Evolutionary conservation across 129 eudicot genomes (phyloP).

Genomic region (Deinandra increscens): DNA sequence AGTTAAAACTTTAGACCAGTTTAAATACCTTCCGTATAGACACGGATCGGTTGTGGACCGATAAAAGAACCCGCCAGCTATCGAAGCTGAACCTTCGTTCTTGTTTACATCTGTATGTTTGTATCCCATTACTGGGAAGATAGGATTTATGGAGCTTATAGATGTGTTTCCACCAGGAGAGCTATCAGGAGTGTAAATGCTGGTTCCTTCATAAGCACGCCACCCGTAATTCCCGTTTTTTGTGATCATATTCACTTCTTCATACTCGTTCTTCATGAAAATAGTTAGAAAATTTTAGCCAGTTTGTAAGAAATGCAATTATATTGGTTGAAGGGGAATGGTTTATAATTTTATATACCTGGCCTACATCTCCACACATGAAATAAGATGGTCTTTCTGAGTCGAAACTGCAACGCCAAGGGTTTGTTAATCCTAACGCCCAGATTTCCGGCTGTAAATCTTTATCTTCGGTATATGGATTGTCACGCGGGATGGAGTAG

Average conservation of each 20-base stretch:
- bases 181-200: constrained; percentile 43
- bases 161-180: constrained; percentile 77
- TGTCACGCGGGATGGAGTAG: constrained; percentile 81
- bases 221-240: constrained; percentile 84
- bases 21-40: constrained; percentile 74
- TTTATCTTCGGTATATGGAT: constrained; percentile 58
- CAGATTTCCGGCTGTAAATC: constrained; percentile 71
- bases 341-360: constrained; percentile 43
- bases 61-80: constrained; percentile 83
- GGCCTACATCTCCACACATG: constrained; percentile 78
- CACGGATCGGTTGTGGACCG: constrained; percentile 82
- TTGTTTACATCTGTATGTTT: constrained; percentile 60
- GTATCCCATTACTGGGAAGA: constrained; percentile 83
- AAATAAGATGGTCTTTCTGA: constrained; percentile 83
- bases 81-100: constrained; percentile 77
- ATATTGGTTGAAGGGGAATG: not conserved
- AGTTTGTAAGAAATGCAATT: not conserved
- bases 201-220: constrained; percentile 70
- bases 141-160: constrained; percentile 46
- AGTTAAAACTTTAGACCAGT: not conserved
- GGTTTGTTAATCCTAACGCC: constrained; percentile 79
- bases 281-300: not conserved
- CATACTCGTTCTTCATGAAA: constrained; percentile 47
- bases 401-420: constrained; percentile 94
- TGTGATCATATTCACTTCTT: constrained; percentile 73